These are phyloP conservation scores for Heterobasidion irregulare DNA, from an alignment of 1,284 basidiomycete species.

Conservation along the genomic window DNA sequence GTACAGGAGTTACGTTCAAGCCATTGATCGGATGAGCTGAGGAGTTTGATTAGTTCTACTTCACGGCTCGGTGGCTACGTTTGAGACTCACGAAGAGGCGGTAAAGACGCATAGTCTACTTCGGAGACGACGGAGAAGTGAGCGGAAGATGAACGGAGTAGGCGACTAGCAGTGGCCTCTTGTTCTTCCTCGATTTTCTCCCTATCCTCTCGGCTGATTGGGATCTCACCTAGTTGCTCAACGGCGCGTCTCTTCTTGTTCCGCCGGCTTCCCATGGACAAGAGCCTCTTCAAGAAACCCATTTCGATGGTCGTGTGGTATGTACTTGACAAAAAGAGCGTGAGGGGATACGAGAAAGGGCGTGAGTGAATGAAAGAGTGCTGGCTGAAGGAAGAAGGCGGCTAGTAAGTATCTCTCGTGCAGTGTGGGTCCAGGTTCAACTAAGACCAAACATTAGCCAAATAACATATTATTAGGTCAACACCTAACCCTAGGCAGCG, in stretches of 20 bases:
- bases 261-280: constrained; percentile 62
- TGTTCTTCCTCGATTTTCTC: constrained; percentile 34
- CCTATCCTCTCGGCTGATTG: constrained; percentile 13
- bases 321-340: not conserved
- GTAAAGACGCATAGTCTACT: constrained; percentile 44
- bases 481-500: too few relatives aligned
- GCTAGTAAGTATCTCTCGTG: not conserved
- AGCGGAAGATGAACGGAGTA: constrained; percentile 65
- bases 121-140: constrained; percentile 49
- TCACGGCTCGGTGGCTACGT: not conserved
- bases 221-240: constrained; percentile 1
- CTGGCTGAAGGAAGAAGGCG: not conserved
- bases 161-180: constrained; percentile 47
- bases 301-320: constrained; percentile 27
- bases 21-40: constrained; percentile 62
- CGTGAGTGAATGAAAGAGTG: not conserved
- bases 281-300: constrained; percentile 63
- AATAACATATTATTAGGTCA: not conserved
- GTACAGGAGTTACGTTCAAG: constrained; percentile 37
- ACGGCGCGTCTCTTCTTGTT: constrained; percentile 34
- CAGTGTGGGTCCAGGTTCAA: not conserved
- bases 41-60: not conserved
- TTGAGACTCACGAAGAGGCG: constrained; percentile 56
- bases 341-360: constrained; percentile 2
- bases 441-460: not conserved